Conservation (phyloP, 1,139 yeast species). For the Candida albicans region DNA sequence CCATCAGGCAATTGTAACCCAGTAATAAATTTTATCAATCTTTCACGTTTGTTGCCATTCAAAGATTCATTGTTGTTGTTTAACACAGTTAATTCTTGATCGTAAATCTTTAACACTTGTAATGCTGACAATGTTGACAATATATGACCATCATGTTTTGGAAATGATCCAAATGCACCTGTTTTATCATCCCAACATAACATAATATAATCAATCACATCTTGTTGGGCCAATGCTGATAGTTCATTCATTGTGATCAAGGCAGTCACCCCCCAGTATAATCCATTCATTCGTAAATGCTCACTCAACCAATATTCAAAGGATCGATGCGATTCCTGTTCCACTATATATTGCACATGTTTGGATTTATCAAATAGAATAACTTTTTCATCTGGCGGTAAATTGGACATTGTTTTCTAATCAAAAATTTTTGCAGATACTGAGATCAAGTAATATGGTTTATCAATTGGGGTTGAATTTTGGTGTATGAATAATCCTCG, state of each 20-base stretch:
- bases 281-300: slow-evolving; percentile 85
- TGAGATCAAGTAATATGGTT: background rate
- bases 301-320: slow-evolving; percentile 89
- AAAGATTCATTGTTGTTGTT: slow-evolving; percentile 13
- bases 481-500: background rate
- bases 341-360: slow-evolving; percentile 38
- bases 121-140: slow-evolving; percentile 83
- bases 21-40: slow-evolving; percentile 44
- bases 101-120: slow-evolving; percentile 72
- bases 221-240: slow-evolving; percentile 52
- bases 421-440: no score
- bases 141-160: slow-evolving; percentile 88
- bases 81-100: slow-evolving; percentile 46
- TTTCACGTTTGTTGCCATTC: slow-evolving; percentile 10
- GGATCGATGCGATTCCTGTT: slow-evolving; percentile 39
- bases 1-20: slow-evolving; percentile 71
- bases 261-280: slow-evolving; percentile 94
- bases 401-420: background rate
- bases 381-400: background rate
- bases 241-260: slow-evolving; percentile 58
- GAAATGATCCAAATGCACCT: slow-evolving; percentile 93
- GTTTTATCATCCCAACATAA: slow-evolving; percentile 58
- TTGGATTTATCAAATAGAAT: slow-evolving; percentile 19
- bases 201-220: slow-evolving; percentile 65
- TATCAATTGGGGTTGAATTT: background rate